Conservation (phyloP, 2,329 filamentous ascomycete species). For the Ambrosiella beaveri region DNA sequence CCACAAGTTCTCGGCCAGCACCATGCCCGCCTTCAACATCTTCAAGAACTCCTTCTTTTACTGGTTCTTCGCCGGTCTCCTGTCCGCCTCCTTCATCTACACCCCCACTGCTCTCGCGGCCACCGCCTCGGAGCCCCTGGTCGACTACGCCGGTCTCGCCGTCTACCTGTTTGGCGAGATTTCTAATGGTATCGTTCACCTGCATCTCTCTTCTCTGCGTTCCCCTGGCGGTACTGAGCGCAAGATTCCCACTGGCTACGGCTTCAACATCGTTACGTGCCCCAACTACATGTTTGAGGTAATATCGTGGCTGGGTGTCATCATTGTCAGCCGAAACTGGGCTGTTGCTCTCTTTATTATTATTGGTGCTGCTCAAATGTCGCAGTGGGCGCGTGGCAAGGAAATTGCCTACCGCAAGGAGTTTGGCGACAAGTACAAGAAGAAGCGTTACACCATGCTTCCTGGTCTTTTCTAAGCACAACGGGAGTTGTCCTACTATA, state of each 20-base stretch:
- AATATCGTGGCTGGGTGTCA: conserved; percentile 69
- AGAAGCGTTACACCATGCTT: conserved; percentile 72
- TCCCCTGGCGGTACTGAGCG: conserved; percentile 66
- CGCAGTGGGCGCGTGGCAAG: conserved; percentile 76
- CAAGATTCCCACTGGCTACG: conserved; percentile 71
- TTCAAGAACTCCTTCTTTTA: conserved; percentile 94
- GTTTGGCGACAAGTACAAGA: conserved; percentile 88
- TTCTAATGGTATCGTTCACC: conserved; percentile 64
- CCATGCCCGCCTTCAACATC: conserved; percentile 82
- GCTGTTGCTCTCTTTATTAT: conserved; percentile 59
- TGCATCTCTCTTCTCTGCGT: conserved; percentile 61
- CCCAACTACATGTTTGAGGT: conserved; percentile 96
- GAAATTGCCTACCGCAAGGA: conserved; percentile 78
- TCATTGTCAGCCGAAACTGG: conserved; percentile 63
- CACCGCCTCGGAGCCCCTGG: conserved; percentile 24
- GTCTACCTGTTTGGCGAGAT: conserved; percentile 65
- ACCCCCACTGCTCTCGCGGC: conserved; percentile 54
- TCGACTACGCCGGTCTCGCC: conserved; percentile 51
- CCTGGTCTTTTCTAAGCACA: conserved; percentile 51
- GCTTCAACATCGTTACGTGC: conserved; percentile 77
- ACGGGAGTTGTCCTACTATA: not conserved
- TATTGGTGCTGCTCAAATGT: conserved; percentile 65
- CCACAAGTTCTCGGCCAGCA: conserved; percentile 85
- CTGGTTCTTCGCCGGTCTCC: conserved; percentile 67
- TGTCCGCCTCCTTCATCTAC: conserved; percentile 77